A percentile compares a stretch with the other conserved stretches of the same genome.
These are phyloP conservation scores for Colletotrichum magnum DNA, from an alignment of 2,329 filamentous ascomycete species.

Conservation along the genomic window DNA sequence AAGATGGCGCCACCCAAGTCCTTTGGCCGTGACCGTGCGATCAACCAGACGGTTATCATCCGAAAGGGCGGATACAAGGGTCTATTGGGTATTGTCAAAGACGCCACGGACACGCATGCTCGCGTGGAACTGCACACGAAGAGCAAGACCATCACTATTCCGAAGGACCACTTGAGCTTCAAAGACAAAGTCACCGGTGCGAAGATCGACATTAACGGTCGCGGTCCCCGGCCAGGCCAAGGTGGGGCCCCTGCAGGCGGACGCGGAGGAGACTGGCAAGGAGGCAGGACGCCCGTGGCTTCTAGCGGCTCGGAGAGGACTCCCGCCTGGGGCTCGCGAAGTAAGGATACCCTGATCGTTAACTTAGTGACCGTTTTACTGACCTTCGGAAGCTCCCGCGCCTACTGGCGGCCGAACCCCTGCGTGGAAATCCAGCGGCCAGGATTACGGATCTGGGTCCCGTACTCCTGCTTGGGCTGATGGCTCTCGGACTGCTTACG, in stretches of 20 bases:
- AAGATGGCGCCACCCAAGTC: conserved; percentile 79
- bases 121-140: conserved; percentile 96
- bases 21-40: conserved; percentile 82
- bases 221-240: conserved; percentile 63
- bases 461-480: conserved; percentile 81
- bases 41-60: conserved; percentile 93
- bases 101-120: conserved; percentile 87
- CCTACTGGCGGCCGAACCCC: conserved; percentile 71
- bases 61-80: conserved; percentile 92
- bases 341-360: conserved; percentile 62
- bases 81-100: conserved; percentile 93
- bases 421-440: conserved; percentile 67
- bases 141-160: conserved; percentile 89
- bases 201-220: conserved; percentile 78
- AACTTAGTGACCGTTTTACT: conserved; percentile 39
- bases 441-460: conserved; percentile 64
- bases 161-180: conserved; percentile 85
- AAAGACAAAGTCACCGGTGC: conserved; percentile 88
- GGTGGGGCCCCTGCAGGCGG: conserved; percentile 57
- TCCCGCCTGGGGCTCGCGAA: conserved; percentile 81
- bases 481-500: conserved; percentile 77
- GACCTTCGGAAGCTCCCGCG: conserved; percentile 64
- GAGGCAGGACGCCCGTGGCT: conserved; percentile 78
- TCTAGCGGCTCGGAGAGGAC: conserved; percentile 74
- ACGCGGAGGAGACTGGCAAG: conserved; percentile 69